phyloP scores from a whole-genome alignment of 139 green algal species.

The Marvania coccoides region DNA sequence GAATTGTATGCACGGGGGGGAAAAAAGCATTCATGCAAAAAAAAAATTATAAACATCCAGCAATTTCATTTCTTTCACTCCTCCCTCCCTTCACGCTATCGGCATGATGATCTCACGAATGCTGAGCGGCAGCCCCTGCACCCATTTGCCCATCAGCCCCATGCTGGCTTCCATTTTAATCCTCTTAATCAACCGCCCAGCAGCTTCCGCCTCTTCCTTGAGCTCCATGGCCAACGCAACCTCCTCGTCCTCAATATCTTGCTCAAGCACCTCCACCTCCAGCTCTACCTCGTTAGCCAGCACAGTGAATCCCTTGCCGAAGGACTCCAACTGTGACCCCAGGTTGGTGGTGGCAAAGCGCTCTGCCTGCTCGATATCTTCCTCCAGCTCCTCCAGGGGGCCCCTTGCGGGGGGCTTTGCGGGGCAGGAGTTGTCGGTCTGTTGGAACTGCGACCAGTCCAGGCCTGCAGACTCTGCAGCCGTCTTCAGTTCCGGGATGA shows the following conservation, averaged over 20 bases:
- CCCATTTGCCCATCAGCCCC: slow-evolving; percentile 17
- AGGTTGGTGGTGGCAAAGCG: slow-evolving; percentile 13
- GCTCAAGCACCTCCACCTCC: neutral
- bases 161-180: slow-evolving; percentile 21
- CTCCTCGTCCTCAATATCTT: slow-evolving; percentile 7
- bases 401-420: slow-evolving; percentile 34
- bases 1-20: too few relatives aligned
- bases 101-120: slow-evolving; percentile 15
- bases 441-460: slow-evolving; percentile 54
- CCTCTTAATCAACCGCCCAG: neutral
- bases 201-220: neutral
- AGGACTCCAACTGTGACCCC: slow-evolving; percentile 42
- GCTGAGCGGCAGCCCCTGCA: neutral
- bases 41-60: neutral
- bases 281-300: slow-evolving; percentile 22
- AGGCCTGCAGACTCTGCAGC: slow-evolving; percentile 33
- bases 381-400: slow-evolving; percentile 20
- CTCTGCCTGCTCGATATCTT: slow-evolving; percentile 19
- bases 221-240: neutral
- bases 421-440: slow-evolving; percentile 80
- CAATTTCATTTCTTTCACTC: too few relatives aligned
- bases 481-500: slow-evolving; percentile 44
- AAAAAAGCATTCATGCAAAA: neutral
- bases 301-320: slow-evolving; percentile 62
- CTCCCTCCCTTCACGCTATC: slow-evolving; percentile 1